These are phyloP conservation scores for Adiantum capillusveneris DNA, from an alignment of 75 land plant species.

Conservation along the genomic window DNA sequence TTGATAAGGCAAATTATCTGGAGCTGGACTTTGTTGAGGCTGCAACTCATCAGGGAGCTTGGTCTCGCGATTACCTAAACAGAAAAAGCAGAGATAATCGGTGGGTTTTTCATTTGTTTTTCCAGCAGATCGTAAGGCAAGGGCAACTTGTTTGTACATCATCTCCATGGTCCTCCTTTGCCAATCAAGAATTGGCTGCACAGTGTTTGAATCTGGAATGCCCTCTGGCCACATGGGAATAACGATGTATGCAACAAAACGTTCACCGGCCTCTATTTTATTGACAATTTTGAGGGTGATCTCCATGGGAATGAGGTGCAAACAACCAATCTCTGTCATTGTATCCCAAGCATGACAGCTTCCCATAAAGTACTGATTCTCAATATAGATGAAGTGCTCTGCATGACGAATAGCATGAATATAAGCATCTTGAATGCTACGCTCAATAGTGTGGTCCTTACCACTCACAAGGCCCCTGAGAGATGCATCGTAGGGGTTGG, in stretches of 20 bases:
- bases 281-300: constrained; percentile 34
- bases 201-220: constrained; percentile 16
- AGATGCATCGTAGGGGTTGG: constrained; percentile 13
- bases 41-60: constrained; percentile 22
- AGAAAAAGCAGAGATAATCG: constrained; percentile 51
- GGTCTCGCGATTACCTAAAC: constrained; percentile 50
- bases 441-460: constrained; percentile 34
- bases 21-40: constrained; percentile 26
- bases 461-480: constrained; percentile 32
- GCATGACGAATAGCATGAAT: constrained; percentile 44
- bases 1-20: constrained; percentile 3
- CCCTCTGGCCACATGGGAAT: constrained; percentile 47
- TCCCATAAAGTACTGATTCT: constrained; percentile 45
- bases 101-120: constrained; percentile 11
- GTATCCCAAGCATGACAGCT: constrained; percentile 28
- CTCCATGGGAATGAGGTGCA: constrained; percentile 43
- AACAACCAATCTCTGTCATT: constrained; percentile 19
- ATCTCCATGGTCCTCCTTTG: constrained; percentile 34
- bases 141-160: constrained; percentile 35
- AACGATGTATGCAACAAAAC: constrained; percentile 36
- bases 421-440: constrained; percentile 45
- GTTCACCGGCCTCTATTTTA: constrained; percentile 31
- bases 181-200: constrained; percentile 38
- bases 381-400: constrained; percentile 42
- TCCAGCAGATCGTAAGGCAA: constrained; percentile 30